phyloP scores from a whole-genome alignment of 768 basidiomycete genomes.

The Suillus brevipes region DNA sequence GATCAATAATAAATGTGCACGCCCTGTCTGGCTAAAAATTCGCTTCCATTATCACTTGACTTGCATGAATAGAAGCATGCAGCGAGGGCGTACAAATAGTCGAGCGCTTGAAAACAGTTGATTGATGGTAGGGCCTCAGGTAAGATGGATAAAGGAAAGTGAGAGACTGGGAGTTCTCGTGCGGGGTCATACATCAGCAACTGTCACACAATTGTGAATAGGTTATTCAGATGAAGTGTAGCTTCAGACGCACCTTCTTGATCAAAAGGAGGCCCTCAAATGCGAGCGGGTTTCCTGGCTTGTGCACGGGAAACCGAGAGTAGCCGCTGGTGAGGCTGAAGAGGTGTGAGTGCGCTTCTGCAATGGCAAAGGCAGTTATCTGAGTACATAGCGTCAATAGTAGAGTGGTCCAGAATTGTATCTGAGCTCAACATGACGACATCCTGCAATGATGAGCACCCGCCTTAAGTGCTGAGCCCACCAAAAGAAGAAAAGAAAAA shows the following conservation, averaged over 20 bases:
- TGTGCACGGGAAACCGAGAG: slow-evolving; percentile 89
- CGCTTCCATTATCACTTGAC: not conserved
- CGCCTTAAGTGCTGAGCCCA: slow-evolving; percentile 46
- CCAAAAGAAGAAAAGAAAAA: not conserved
- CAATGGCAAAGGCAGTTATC: slow-evolving; percentile 3
- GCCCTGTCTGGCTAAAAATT: slow-evolving; percentile 77
- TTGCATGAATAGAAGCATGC: not conserved
- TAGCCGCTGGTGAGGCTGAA: slow-evolving; percentile 73
- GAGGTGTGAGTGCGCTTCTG: slow-evolving; percentile 9
- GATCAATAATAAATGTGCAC: slow-evolving; percentile 87
- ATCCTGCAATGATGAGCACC: slow-evolving; percentile 52
- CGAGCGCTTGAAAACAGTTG: slow-evolving; percentile 92
- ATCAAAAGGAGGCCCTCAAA: slow-evolving; percentile 84
- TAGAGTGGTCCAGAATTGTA: slow-evolving; percentile 73
- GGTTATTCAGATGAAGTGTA: slow-evolving; percentile 9
- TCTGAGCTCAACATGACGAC: slow-evolving; percentile 79
- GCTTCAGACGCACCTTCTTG: slow-evolving; percentile 58
- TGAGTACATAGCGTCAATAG: slow-evolving; percentile 71
- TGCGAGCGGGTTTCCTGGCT: slow-evolving; percentile 60
- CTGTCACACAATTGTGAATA: slow-evolving; percentile 40
- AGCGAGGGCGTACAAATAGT: slow-evolving; percentile 69
- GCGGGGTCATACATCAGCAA: slow-evolving; percentile 90
- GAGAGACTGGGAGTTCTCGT: slow-evolving; percentile 66
- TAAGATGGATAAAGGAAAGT: slow-evolving; percentile 77
- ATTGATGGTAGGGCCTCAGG: slow-evolving; percentile 89